Conservation (phyloP, 768 basidiomycete species). For the Termitomyces bulborhizus region DNA sequence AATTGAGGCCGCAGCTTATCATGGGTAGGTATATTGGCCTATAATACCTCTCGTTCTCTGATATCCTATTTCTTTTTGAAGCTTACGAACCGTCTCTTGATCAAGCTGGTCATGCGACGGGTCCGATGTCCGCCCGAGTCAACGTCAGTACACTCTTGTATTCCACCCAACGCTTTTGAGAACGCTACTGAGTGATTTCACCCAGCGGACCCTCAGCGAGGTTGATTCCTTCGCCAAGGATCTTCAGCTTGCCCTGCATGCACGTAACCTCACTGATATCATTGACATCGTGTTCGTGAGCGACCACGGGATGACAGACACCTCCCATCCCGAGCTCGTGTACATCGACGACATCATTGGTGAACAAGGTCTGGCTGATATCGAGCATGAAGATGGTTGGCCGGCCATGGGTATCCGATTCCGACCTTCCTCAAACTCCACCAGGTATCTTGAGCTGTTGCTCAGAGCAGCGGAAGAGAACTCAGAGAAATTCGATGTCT, state of each 20-base stretch:
- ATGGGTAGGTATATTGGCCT: conserved; percentile 37
- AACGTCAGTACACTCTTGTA: conserved; percentile 43
- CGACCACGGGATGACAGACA: conserved; percentile 91
- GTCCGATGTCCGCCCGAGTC: conserved; percentile 62
- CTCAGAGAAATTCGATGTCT: conserved; percentile 70
- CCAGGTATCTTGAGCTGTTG: conserved; percentile 50
- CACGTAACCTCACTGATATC: conserved; percentile 74
- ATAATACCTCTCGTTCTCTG: conserved; percentile 12
- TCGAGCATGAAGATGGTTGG: conserved; percentile 84
- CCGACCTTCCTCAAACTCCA: conserved; percentile 45
- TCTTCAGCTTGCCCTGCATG: conserved; percentile 54
- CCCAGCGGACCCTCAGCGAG: conserved; percentile 52
- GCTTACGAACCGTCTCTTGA: conserved; percentile 84
- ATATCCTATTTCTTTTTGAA: conserved; percentile 19
- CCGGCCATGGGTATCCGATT: conserved; percentile 86
- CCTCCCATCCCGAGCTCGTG: conserved; percentile 66
- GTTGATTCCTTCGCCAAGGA: conserved; percentile 74
- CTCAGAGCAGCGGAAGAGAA: conserved; percentile 44
- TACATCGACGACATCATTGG: conserved; percentile 82
- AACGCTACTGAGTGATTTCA: not conserved
- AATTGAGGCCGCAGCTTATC: conserved; percentile 71
- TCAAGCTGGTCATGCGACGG: conserved; percentile 73
- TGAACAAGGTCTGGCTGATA: conserved; percentile 46
- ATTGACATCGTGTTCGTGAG: conserved; percentile 88
- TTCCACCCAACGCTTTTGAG: too few relatives aligned